Base-by-base conservation (phyloP, 306 rosid species). In the Gastrolobium villosum region DNA sequence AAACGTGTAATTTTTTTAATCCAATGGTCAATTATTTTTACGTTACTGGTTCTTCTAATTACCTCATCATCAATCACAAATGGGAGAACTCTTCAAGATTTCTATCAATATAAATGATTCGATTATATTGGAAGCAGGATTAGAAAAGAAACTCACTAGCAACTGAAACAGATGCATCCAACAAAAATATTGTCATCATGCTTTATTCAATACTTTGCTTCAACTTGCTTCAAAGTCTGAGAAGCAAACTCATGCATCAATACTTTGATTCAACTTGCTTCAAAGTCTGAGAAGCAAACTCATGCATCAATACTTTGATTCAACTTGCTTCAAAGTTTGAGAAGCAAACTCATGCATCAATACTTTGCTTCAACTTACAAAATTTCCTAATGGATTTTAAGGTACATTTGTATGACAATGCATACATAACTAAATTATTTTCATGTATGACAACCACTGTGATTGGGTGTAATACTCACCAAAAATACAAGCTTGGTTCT, bases 401-500 rank as follows among this genome's bases (percentile, higher is more conserved):
- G 64, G 75, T 73, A 55, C 84, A 78, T 60, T 15, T 69, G 76
- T 40, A 64, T 28, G 81, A 48, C 50, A 34, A 63, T 36, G 65
- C 79, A 74, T 74, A 70, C 82, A 67, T 44, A 54, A 3, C 44
- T 60, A 8, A 63, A 32, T 82, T 85, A 75, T 85, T 85, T 50
- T 37, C 74, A 56, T 43, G 74, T 26, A 68, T 50, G 60, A 64
- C 81, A 70, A 39, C 49, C 59, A 20, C 65, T 61, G n/a, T 56
- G 71, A 53, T 59, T 81, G 44, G 79, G 44, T 59, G 75, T 61
- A 40, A 75, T 53, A 79, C 78, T 85, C 79, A 56, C 84, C 81
- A 81, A 82, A 89, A 86, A 45, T 65, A 70, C 15, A 35, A 35
- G 75, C 50, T 66, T 75, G 79, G 76, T 44, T 80, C 78, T 10